A percentile compares a stretch with the other conserved stretches of the same genome.
phyloP scores from a whole-genome alignment of 495 filamentous ascomycete genomes.

The Rostrohypoxylon terebratum region DNA sequence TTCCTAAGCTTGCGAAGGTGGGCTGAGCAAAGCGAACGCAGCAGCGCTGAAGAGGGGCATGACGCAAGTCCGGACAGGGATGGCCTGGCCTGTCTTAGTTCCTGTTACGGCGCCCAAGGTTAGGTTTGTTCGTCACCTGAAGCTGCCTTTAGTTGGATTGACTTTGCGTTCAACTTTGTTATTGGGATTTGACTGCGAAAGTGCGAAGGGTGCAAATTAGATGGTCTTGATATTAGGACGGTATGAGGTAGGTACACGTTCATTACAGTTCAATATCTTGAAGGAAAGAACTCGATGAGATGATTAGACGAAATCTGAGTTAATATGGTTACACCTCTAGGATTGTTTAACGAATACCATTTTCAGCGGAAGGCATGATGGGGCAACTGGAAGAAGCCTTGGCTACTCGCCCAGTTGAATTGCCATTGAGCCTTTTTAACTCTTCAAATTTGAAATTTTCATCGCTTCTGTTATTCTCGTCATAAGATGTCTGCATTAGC shows the following conservation, averaged over 20 bases:
- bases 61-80: slow-evolving; percentile 46
- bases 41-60: slow-evolving; percentile 40
- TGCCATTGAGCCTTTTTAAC: background rate
- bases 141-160: background rate
- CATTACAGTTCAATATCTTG: background rate
- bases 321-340: background rate
- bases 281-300: slow-evolving; percentile 7
- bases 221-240: slow-evolving; percentile 24
- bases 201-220: too few species aligned
- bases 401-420: background rate
- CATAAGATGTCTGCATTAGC: background rate
- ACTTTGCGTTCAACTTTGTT: slow-evolving; percentile 14
- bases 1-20: slow-evolving; percentile 23
- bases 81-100: slow-evolving; percentile 11
- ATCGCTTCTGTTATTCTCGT: background rate
- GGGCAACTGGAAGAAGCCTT: background rate
- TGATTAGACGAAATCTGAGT: background rate
- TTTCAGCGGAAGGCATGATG: slow-evolving; percentile 17
- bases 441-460: background rate
- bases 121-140: slow-evolving; percentile 24
- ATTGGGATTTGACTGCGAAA: too few species aligned
- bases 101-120: slow-evolving; percentile 35
- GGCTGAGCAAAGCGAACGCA: slow-evolving; percentile 31
- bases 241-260: background rate
- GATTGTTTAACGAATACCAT: background rate